Base-by-base conservation (phyloP, 768 basidiomycete genomes). In the Boletus edulis region DNA sequence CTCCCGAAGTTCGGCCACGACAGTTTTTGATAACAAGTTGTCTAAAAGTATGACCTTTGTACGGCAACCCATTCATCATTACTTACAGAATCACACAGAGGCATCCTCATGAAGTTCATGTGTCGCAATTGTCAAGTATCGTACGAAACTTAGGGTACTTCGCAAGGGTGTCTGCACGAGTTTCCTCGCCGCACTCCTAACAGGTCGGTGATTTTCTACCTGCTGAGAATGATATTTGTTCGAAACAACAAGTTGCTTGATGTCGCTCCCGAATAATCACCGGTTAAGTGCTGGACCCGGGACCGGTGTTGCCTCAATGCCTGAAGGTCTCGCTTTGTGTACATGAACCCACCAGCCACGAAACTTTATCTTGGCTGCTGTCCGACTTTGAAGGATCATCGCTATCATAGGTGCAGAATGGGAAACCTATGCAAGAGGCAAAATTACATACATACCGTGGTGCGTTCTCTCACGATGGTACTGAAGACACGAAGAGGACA, bases 1-100 rank as follows among this genome's bases (percentile, higher is more conserved):
- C 85, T 2, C 73, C 24, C 24, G 24, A 24, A 24, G 24, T 98
- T 10, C 77, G 94, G 17, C 83, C 93, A 3, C 77, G 97, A 34
- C 85, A 94, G 49, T 99, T 98, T 69, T 96, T 94, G 1, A 98
- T 99, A 50, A 87, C 95, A 3, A 92, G 88, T 56, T 90, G 92
- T 1, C 68, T 3, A 22, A 22, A 22, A 22, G 22, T 22, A 22
- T 22, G 22, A 2, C 22, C 78, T 1, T 22, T 27, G 14, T 15
- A 4, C 7, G 22, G 34, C 11, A 4, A 32, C n/a, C 22, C 8
- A 41, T 10, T 4, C 27, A 7, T 17, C 18, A 22, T 24, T 24
- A 24, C 51, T 52, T 3, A 57, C 9, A 17, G 5, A 11, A 20
- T 27, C 10, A 9, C 10, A 9, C 54, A 83, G 81, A 63, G 68